Conservation (phyloP, 2,329 filamentous ascomycete genomes). For the Ophiostoma triangulosporum region DNA sequence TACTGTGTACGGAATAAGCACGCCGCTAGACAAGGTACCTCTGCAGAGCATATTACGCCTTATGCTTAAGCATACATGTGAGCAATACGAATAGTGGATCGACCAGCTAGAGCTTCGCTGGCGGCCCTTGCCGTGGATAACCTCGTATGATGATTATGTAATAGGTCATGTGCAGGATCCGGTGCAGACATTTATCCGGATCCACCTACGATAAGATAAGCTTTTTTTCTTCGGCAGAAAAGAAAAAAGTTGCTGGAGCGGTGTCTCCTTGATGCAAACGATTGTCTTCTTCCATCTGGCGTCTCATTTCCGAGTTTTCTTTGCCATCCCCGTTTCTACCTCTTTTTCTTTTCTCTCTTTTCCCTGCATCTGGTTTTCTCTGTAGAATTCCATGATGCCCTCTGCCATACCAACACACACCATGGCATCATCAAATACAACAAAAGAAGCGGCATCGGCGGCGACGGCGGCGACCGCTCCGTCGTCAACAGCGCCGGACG, state of each 20-base stretch:
- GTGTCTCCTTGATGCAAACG: neutral
- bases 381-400: slow-evolving; percentile 9
- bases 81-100: neutral
- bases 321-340: neutral
- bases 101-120: neutral
- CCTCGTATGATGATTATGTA: neutral
- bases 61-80: neutral
- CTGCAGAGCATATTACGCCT: too few relatives aligned
- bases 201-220: slow-evolving; percentile 13
- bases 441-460: slow-evolving; percentile 2
- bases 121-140: neutral
- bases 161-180: neutral
- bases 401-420: slow-evolving; percentile 6
- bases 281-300: neutral
- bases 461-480: neutral
- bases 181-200: slow-evolving; percentile 1
- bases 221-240: slow-evolving; percentile 9
- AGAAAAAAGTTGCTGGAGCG: slow-evolving; percentile 2
- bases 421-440: slow-evolving; percentile 4
- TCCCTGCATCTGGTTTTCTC: neutral
- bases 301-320: slow-evolving; percentile 1
- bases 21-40: too few relatives aligned
- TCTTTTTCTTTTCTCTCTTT: neutral
- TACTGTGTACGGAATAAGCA: too few relatives aligned
- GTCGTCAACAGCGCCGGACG: neutral